Evolutionary conservation across 768 basidiomycete genomes (phyloP), one percentile per base, ranked within the genome.

Genomic region (Mycena rosella): DNA sequence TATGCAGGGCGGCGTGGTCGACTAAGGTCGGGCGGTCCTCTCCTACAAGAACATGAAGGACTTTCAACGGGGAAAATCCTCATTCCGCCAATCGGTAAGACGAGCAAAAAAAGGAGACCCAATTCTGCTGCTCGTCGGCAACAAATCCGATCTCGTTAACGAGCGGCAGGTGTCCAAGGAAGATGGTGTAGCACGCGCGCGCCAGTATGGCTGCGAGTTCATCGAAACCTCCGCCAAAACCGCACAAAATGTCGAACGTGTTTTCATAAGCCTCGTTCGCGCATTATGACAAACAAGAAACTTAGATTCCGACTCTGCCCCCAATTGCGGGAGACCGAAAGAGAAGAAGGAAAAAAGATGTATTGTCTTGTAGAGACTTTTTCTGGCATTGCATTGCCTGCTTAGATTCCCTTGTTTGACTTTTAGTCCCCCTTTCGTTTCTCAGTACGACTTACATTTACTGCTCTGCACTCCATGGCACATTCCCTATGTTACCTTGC

Each of bases 161-260:
- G 92, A 94, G 73, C 89, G 96, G 34, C 96, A 97, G 76, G 96
- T 98, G 13, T 92, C 94, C 51, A 89, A 88, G 71, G 95, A 97
- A 74, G 96, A 98, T 73, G 98, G 96, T 15, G 85, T 86, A 18
- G 87, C 88, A 11, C 82, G 96, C 59, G 97, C 98, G 34, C 86
- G 89, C 71, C 84, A 88, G 59, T 91, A 96, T 70, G 94, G 94
- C 56, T 98, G 96, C 83, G 93, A 94, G 66, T 97, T 98, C 79
- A 90, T 96, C 78, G 97, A 99, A 79, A 96, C 97, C 34, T 94
- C 92, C n/a, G 97, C 97, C 40, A 97, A 97, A 85, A 96, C 95
- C 40, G 91, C 96, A 53, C 86, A 90, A 75, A 97, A 98, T 76
- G 94, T 99, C 65, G 96, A 98, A 75, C 86, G 87, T 17, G 89